Evolutionary conservation across 441 rosid genomes (phyloP).

Genomic region (Erysimum cheiri): DNA sequence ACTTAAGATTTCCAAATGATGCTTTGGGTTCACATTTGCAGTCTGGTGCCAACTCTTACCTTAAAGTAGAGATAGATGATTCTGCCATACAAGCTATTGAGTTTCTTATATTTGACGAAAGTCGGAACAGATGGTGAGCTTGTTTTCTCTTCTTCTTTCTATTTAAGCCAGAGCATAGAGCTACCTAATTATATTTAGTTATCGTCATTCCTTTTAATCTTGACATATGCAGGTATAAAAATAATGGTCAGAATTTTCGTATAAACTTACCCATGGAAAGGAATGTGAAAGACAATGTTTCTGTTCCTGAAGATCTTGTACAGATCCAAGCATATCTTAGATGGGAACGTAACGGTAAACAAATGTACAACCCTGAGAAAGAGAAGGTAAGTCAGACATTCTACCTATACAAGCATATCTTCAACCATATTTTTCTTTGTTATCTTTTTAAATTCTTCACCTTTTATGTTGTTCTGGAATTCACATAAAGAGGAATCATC

Average conservation of each 20-base stretch:
- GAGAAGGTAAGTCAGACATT: conserved; percentile 74
- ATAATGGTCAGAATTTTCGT: conserved; percentile 72
- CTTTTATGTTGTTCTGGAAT: conserved; percentile 26
- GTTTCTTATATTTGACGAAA: conserved; percentile 89
- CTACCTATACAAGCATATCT: conserved; percentile 23
- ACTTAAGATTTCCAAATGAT: conserved; percentile 37
- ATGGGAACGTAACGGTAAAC: conserved; percentile 99
- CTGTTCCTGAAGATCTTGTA: conserved; percentile 95
- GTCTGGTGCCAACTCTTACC: conserved; percentile 72
- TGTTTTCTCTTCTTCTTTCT: conserved; percentile 30
- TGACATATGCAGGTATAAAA: conserved; percentile 59
- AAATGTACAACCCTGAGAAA: conserved; percentile 79
- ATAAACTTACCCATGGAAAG: conserved; percentile 64
- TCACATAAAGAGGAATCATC: conserved; percentile 6
- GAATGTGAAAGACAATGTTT: conserved; percentile 51
- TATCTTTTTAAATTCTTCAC: conserved; percentile 23
- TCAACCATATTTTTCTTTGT: conserved; percentile 15
- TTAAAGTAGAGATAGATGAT: conserved; percentile 86
- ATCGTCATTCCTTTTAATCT: conserved; percentile 36
- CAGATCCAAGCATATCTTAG: conserved; percentile 91
- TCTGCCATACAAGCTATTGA: conserved; percentile 82
- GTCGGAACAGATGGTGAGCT: conserved; percentile 83
- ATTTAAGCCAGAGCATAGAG: conserved; percentile 18
- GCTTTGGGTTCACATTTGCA: conserved; percentile 43
- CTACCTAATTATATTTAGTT: conserved; percentile 9